A percentile compares a stretch with the other conserved stretches of the same genome.
These are phyloP conservation scores for Calonectria pseudoreteaudii DNA, from an alignment of 2,329 filamentous ascomycete genomes.

Conservation along the genomic window DNA sequence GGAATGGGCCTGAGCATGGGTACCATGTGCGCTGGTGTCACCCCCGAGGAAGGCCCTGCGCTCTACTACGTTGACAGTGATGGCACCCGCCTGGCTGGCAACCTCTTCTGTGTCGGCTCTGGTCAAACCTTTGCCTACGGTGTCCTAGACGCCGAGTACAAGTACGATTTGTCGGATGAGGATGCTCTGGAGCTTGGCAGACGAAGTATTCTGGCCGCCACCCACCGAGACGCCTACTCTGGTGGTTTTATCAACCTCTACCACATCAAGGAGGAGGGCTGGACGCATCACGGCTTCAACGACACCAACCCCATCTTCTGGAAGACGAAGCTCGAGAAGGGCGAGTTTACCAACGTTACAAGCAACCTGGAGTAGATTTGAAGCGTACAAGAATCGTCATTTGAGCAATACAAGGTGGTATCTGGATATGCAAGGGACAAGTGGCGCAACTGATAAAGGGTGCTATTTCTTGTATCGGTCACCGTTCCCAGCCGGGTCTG, in stretches of 20 bases:
- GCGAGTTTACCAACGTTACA: constrained; percentile 97
- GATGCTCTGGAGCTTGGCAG: constrained; percentile 92
- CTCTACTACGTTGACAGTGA: constrained; percentile 98
- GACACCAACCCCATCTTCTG: constrained; percentile 99
- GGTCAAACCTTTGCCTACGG: constrained; percentile 99
- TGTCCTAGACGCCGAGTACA: constrained; percentile 95
- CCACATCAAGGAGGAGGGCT: constrained; percentile 98
- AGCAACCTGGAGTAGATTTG: constrained; percentile 71
- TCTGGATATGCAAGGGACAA: constrained; percentile 12
- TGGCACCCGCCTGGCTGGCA: constrained; percentile 90
- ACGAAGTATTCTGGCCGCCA: constrained; percentile 94
- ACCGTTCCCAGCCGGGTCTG: neutral
- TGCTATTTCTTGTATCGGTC: constrained; percentile 31
- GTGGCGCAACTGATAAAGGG: constrained; percentile 33
- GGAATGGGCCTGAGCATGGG: constrained; percentile 99
- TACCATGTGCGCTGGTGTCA: constrained; percentile 98
- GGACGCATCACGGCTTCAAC: constrained; percentile 98
- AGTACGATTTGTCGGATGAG: constrained; percentile 86
- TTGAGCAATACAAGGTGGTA: constrained; percentile 13
- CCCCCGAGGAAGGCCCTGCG: constrained; percentile 93
- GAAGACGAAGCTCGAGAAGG: constrained; percentile 98
- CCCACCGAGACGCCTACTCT: constrained; percentile 97
- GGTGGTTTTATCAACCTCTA: constrained; percentile 99
- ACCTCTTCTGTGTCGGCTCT: constrained; percentile 97
- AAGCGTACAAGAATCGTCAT: neutral